Base-by-base conservation (phyloP, 805 yeast species). In the Suhomyces tanzawaensis region DNA sequence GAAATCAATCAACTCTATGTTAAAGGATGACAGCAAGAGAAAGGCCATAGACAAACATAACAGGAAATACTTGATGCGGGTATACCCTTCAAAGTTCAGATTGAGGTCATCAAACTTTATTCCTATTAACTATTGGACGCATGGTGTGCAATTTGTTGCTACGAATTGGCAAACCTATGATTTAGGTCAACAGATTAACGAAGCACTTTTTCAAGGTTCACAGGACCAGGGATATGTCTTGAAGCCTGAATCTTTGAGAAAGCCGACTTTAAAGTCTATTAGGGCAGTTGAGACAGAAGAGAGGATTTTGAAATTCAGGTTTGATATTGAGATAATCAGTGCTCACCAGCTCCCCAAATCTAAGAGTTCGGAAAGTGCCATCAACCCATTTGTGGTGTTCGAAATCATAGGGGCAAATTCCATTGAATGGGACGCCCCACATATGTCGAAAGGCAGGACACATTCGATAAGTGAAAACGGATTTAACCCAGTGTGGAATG, bases 121-220 rank as follows among this genome's bases (percentile, higher is more conserved):
- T 30, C 98, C 99, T 0, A 60, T 86, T 2, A 58, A 60, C 1
- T 88, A 78, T 53, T 93, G 99, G 99, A 71, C 71, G 34, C 66
- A 74, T 32, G 99, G 99, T 1, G 82, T 76, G 8, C 99, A 93
- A 55, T 78, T 93, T 88, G 98, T 86, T 4, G 98, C 99, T 0
- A 82, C 96, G 0, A 93, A 91, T 55, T 91, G 97, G 97, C 99
- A 91, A 60, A 82, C 93, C 0, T 82, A 78, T 55, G 99, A 93
- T 54, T 41, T 79, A 13, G 96, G 97, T 0, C 91, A 90, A 55
- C 96, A 89, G 54, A 52, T 93, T 8, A 90, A 89, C 57, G 85
- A 85, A 45, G 86, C 96, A 3, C 64, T 89, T 74, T 88, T 91
- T 58, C 77, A 77, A 35, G 59, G 73, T 12, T 74, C 77, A 0